Base-by-base conservation (phyloP, 257 asterid genomes). In the Jacaranda mimosifolia region DNA sequence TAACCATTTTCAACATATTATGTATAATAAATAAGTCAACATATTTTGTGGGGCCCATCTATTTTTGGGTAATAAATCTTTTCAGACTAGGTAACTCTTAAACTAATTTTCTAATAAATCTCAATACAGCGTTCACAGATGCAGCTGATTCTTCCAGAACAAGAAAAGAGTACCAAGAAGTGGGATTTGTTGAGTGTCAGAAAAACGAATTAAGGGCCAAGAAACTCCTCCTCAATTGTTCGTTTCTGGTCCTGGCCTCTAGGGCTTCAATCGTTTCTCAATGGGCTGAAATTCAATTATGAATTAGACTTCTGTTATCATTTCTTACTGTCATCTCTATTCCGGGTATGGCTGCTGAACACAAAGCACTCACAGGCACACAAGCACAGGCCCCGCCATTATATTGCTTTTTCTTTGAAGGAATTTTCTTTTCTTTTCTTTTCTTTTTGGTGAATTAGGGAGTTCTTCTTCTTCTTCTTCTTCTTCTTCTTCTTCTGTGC, bases 201-300 rank as follows among this genome's bases (percentile, higher is more conserved):
- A 63, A 17, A 9, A 21, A 42, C 14, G 12, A 38, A 43, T 6
- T 63, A 63, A 11, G 70, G 63, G 49, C 59, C 18, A 59, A 17
- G 11, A 38, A 49, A 26, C 32, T 26, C 32, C 63, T 5, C 63
- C 46, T 6, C 35, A 62, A 56, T 66, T 72, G 39, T 45, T 45
- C 63, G 45, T 32, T 58, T 19, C 53, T 42, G 49, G 5, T 38
- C 59, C 19, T n/a, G 6, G 35, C 18, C 43, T 51, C 46, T 77
- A 80, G 83, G 87, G 87, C 77, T 80, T 59, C 80, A 46, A 74
- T 76, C 45, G 15, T 64, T 63, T 56, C 46, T 46, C 73, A 13
- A 3, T 48, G 62, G 60, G 53, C 78, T 62, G 79, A 68, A 64
- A 70, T 79, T 79, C 73, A 71, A 5, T 77, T 68, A 60, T 56